Evolutionary conservation across 805 yeast species (phyloP), one percentile per base, ranked within the genome.

Genomic region (Saccharomycopsis sp.): DNA sequence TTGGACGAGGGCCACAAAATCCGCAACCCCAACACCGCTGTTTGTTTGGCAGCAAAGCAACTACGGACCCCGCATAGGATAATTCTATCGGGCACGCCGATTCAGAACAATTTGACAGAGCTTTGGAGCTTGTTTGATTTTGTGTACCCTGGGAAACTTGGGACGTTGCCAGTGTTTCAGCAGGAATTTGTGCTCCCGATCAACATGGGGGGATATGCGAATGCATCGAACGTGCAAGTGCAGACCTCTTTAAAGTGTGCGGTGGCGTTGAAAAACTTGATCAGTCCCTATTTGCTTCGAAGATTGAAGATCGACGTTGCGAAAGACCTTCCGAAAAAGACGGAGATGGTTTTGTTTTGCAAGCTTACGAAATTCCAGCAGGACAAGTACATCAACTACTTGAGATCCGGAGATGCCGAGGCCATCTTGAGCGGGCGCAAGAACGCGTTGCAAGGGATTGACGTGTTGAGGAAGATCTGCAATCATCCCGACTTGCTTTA

Each of bases 191-290:
- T 95, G 2, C 67, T 79, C 4, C 98, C 98, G 0, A 92, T 92
- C 34, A 89, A 87, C 54, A 70, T 84, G 56, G 98, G 98, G n/a
- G 98, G 98, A 0, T 92, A 92, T 61, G 95, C 98, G 1, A 92
- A 89, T 63, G 97, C 98, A 0, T 77, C 94, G 1, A 92, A 92
- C 56, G 74, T 92, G 3, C 96, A 92, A 56, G 97, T 92, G 0
- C 96, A 89, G 55, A 80, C 96, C 1, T 96, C 96, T 2, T 88
- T 85, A 55, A 86, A 86, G 56, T 92, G 97, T 63, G 98, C 98
- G 0, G 92, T 88, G 4, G 79, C 89, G 2, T 62, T 92, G 39
- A 67, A 95, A 38, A 95, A 92, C 52, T 61, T 89, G 50, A 85
- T 92, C 8, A 76, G 95, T 3, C 98, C 98, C 0, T 92, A 87